Evolutionary conservation across 140 eudicot species (phyloP).

Genomic region (Erigeron philadelphicus): DNA sequence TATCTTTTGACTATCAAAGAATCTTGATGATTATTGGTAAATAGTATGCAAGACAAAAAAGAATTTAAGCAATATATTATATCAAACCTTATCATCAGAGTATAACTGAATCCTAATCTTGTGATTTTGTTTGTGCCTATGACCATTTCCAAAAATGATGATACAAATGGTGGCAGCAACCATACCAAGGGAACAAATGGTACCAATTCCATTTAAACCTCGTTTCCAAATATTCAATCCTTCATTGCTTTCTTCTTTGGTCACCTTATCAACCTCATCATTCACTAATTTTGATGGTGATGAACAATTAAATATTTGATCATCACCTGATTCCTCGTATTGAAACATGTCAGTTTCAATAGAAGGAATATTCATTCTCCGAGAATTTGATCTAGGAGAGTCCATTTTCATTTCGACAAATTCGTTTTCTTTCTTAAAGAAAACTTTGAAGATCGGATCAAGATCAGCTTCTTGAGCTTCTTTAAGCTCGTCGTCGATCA

Average conservation of each 20-base stretch:
- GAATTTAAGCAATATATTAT: not conserved
- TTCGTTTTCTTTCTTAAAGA: conserved; percentile 83
- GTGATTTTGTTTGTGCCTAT: conserved; percentile 43
- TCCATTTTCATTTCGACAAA: conserved; percentile 90
- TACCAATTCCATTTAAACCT: conserved; percentile 65
- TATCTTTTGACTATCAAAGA: conserved; percentile 3
- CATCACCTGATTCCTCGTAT: conserved; percentile 44
- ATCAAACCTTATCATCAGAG: conserved; percentile 68
- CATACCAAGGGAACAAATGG: conserved; percentile 78
- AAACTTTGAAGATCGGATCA: conserved; percentile 68
- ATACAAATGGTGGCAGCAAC: conserved; percentile 74
- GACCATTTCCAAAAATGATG: conserved; percentile 46
- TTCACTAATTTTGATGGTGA: conserved; percentile 30
- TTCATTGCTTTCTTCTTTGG: conserved; percentile 29
- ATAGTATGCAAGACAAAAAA: not conserved
- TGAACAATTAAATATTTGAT: conserved; percentile 24
- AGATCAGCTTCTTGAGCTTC: conserved; percentile 40
- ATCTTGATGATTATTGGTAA: conserved; percentile 1
- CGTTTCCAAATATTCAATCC: conserved; percentile 52
- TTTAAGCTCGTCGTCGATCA: conserved; percentile 30
- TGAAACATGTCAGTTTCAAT: conserved; percentile 46
- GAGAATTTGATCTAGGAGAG: conserved; percentile 50
- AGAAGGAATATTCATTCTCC: conserved; percentile 42
- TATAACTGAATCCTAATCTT: conserved; percentile 59
- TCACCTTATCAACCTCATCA: conserved; percentile 23